Percentiles rank a stretch among this genome's conserved stretches.
These are phyloP conservation scores for Takakia lepidozioides DNA, from an alignment of 225 moss, liverwort and hornwort species.

Conservation along the genomic window DNA sequence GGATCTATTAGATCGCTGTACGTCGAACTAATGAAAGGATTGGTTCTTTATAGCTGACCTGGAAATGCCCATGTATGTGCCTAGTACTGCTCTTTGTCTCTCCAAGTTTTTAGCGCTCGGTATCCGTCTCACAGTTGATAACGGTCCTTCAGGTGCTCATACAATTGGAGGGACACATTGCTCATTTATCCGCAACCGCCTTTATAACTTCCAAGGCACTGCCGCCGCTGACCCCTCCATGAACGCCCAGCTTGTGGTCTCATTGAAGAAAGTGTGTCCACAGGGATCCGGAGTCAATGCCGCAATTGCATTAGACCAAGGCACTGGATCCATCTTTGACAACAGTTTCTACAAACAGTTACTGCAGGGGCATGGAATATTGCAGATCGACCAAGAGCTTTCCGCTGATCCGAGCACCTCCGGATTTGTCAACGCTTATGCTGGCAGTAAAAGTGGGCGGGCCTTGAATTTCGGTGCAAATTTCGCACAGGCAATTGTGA, in stretches of 20 bases:
- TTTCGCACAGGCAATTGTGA: constrained; percentile 14
- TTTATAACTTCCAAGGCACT: constrained; percentile 34
- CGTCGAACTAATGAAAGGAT: too few relatives aligned
- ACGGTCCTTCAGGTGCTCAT: constrained; percentile 4
- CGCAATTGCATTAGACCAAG: constrained; percentile 30
- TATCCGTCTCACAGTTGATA: too few relatives aligned
- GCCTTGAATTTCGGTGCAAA: constrained; percentile 5
- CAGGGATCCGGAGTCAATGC: constrained; percentile 19
- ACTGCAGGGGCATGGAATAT: constrained; percentile 24
- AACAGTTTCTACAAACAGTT: constrained; percentile 32
- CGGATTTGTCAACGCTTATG: constrained; percentile 14
- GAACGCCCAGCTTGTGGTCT: constrained; percentile 12
- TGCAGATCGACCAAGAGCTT: constrained; percentile 32
- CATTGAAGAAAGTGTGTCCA: constrained; percentile 18
- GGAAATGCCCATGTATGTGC: too few relatives aligned
- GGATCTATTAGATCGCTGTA: too few relatives aligned
- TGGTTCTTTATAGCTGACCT: too few relatives aligned
- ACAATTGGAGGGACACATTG: constrained; percentile 2
- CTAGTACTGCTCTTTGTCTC: too few relatives aligned
- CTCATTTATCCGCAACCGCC: constrained; percentile 25
- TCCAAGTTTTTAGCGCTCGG: too few relatives aligned
- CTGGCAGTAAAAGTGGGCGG: constrained; percentile 32
- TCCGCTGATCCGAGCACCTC: constrained; percentile 14
- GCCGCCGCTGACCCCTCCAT: constrained; percentile 26
- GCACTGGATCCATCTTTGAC: constrained; percentile 24